Percentiles rank a stretch among this genome's conserved stretches.
phyloP scores from a whole-genome alignment of 1,284 basidiomycete species.

The Mycena citricolor region DNA sequence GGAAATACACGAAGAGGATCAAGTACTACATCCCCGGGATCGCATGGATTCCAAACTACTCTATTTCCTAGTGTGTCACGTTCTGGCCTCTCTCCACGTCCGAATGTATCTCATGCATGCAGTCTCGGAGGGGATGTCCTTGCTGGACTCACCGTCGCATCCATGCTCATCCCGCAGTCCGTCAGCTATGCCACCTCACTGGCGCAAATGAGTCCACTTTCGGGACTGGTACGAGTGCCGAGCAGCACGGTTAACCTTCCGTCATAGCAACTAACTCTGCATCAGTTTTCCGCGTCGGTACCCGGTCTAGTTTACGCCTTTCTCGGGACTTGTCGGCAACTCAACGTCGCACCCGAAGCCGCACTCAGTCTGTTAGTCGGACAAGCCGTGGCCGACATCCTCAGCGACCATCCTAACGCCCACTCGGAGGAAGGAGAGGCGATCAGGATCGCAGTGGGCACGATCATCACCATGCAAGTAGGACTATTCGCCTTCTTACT shows the following conservation, averaged over 20 bases:
- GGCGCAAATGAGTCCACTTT: conserved; percentile 77
- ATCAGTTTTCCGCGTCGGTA: conserved; percentile 74
- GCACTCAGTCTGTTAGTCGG: conserved; percentile 87
- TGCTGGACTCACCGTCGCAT: conserved; percentile 85
- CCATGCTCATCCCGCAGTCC: conserved; percentile 88
- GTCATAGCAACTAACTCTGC: conserved; percentile 16
- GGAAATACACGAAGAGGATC: conserved; percentile 25
- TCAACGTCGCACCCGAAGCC: conserved; percentile 89
- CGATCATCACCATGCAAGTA: conserved; percentile 82
- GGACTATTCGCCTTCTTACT: conserved; percentile 87
- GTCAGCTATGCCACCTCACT: conserved; percentile 90
- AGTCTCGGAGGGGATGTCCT: conserved; percentile 35
- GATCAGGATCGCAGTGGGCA: conserved; percentile 64
- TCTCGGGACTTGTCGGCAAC: conserved; percentile 80
- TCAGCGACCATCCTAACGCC: conserved; percentile 60
- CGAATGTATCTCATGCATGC: background rate
- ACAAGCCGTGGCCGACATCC: conserved; percentile 74
- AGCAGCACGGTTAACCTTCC: conserved; percentile 16
- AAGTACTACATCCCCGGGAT: conserved; percentile 73
- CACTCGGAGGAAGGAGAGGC: conserved; percentile 52
- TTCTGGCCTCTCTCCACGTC: background rate
- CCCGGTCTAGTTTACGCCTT: conserved; percentile 83
- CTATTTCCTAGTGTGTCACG: conserved; percentile 59
- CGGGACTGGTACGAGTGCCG: conserved; percentile 70
- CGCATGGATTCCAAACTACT: conserved; percentile 85